A percentile compares a stretch with the other conserved stretches of the same genome.
phyloP scores from a whole-genome alignment of 805 yeast species.

The Cyberlindnera suaveolens region DNA sequence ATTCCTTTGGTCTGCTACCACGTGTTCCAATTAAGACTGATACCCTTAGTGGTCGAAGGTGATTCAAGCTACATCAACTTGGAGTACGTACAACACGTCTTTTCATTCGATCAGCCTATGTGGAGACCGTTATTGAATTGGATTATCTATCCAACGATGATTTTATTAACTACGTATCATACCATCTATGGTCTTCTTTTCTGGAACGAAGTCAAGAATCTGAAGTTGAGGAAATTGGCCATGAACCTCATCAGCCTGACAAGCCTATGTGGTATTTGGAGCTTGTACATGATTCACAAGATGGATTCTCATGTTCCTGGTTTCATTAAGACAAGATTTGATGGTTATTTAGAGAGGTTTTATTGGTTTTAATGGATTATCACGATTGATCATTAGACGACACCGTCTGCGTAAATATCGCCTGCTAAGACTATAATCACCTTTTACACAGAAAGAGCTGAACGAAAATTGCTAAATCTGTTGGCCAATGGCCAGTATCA shows the following conservation, averaged over 20 bases:
- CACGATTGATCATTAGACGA: too few species aligned
- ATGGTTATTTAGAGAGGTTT: slow-evolving; percentile 12
- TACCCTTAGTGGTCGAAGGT: slow-evolving; percentile 54
- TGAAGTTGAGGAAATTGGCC: slow-evolving; percentile 37
- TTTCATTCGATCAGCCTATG: slow-evolving; percentile 20
- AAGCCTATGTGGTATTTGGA: slow-evolving; percentile 31
- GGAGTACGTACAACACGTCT: slow-evolving; percentile 41
- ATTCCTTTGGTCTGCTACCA: slow-evolving; percentile 42
- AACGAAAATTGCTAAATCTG: too few species aligned
- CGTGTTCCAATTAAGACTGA: slow-evolving; percentile 37
- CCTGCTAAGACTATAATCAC: too few species aligned
- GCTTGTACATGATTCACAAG: slow-evolving; percentile 24
- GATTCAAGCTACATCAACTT: slow-evolving; percentile 54
- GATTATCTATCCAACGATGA: slow-evolving; percentile 29
- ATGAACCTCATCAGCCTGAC: slow-evolving; percentile 34
- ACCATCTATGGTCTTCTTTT: slow-evolving; percentile 45
- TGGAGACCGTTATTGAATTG: slow-evolving; percentile 26
- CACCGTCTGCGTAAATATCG: too few species aligned
- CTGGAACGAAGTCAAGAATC: slow-evolving; percentile 35
- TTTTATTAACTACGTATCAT: slow-evolving; percentile 44
- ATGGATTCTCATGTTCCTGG: slow-evolving; percentile 4
- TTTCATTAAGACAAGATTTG: slow-evolving; percentile 15
- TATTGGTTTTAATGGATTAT: slow-evolving; percentile 3
- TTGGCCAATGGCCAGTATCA: too few species aligned
- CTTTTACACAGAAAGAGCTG: too few species aligned